phyloP scores from a whole-genome alignment of 2,329 filamentous ascomycete species.

The Sclerotinia spermophila region DNA sequence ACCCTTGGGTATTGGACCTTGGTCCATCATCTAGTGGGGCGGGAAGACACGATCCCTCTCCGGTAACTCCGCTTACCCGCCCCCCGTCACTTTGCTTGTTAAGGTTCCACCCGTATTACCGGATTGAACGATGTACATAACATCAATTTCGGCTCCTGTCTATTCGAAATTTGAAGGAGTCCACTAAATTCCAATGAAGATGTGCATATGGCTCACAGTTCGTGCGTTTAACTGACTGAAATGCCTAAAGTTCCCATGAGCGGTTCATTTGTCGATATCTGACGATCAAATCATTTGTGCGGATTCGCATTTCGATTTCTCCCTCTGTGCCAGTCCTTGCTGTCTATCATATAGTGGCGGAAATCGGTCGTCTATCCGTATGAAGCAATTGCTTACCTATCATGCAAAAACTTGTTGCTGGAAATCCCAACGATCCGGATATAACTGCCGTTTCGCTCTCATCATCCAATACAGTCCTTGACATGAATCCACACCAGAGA shows the following conservation, averaged over 20 bases:
- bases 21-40: constrained; percentile 4
- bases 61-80: neutral
- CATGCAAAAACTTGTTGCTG: neutral
- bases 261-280: neutral
- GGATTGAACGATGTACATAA: constrained; percentile 1
- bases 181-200: neutral
- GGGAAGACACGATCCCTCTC: neutral
- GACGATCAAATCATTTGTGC: neutral
- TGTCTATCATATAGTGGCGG: neutral
- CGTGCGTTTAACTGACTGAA: neutral
- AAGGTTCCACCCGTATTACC: neutral
- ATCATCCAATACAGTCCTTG: neutral
- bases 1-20: neutral
- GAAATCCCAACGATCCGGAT: neutral
- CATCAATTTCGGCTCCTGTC: neutral
- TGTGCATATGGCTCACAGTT: neutral
- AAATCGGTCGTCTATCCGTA: neutral
- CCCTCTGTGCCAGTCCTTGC: neutral
- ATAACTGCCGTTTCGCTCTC: neutral
- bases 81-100: neutral
- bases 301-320: neutral
- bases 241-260: neutral
- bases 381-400: neutral
- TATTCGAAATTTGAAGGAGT: neutral
- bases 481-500: constrained; percentile 2